A percentile compares a stretch with the other conserved stretches of the same genome.
Evolutionary conservation across 1,284 basidiomycete genomes (phyloP).

Genomic region (Austroboletus rostrupii): DNA sequence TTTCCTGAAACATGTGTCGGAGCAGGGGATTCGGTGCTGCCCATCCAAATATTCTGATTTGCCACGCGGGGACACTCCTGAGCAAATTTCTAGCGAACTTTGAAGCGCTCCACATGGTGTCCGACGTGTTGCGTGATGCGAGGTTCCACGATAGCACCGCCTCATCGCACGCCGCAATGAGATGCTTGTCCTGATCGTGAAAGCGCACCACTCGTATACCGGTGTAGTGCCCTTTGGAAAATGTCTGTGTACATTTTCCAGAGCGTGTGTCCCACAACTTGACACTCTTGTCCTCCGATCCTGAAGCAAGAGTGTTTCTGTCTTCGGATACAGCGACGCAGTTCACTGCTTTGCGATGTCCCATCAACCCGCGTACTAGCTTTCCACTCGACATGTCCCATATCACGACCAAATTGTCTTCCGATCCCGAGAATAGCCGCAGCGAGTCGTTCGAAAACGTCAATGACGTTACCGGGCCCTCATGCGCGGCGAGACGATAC

Average conservation of each 20-base stretch:
- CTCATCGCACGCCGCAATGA: slow-evolving; percentile 11
- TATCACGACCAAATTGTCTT: slow-evolving; percentile 21
- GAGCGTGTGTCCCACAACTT: slow-evolving; percentile 18
- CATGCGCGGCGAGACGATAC: slow-evolving; percentile 11
- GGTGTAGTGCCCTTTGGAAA: slow-evolving; percentile 14
- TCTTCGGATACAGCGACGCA: slow-evolving; percentile 19
- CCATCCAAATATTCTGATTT: slow-evolving; percentile 11
- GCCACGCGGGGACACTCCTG: slow-evolving; percentile 5
- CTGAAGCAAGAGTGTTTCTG: slow-evolving; percentile 10
- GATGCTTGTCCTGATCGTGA: slow-evolving; percentile 11
- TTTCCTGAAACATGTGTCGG: not conserved
- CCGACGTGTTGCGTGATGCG: slow-evolving; percentile 2
- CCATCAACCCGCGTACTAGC: slow-evolving; percentile 14
- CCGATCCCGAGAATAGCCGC: slow-evolving; percentile 16
- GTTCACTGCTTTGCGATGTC: slow-evolving; percentile 17
- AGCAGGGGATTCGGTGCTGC: not conserved
- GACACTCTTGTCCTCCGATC: slow-evolving; percentile 23
- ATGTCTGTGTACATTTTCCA: slow-evolving; percentile 14
- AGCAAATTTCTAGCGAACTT: not conserved
- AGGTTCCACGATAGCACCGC: slow-evolving; percentile 14
- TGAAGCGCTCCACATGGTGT: slow-evolving; percentile 7
- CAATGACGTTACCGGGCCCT: slow-evolving; percentile 18
- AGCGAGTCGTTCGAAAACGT: slow-evolving; percentile 14
- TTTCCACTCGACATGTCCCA: slow-evolving; percentile 21
- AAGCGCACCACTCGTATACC: slow-evolving; percentile 18